Base-by-base conservation (phyloP, 805 yeast genomes). In the Ascoidea tarda region DNA sequence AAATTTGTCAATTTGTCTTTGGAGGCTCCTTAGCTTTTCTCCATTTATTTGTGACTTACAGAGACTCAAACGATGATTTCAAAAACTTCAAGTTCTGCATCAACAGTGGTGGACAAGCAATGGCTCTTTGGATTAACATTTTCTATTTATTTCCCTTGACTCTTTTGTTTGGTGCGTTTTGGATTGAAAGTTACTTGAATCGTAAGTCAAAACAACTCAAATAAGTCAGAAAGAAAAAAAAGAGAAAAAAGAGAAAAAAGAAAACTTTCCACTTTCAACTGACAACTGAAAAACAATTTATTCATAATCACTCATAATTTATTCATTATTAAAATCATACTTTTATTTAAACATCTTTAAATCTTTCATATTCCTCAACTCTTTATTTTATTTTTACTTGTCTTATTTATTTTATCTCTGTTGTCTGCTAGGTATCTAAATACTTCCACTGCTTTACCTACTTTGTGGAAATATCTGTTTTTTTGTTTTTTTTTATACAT, bases 11-110 rank as follows among this genome's bases (percentile, higher is more conserved):
- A 65, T 83, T 83, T 61, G 69, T 83, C 6, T 60, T 79, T 50
- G 89, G 89, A 31, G 89, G 88, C 32, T 72, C 81, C 4, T 68
- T 82, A 55, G 87, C 87, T n/a, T 65, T 79, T 46, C 64, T 75
- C 54, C 88, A 83, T 62, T 65, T 82, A 50, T 83, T 82, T 60
- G 72, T 83, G 52, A 72, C 72, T 63, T 81, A 78, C 62, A 73
- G 74, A 55, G 83, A 82, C 62, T 66, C 74, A 12, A 55, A 63
- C 32, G 68, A 72, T 44, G 14, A 38, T 38, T 10, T 38, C 44
- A 72, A 69, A 16, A 58, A 57, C 14, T 73, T 69, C 60, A 66
- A 68, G 49, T 63, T 71, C 55, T 83, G 89, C 63, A 74, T 83
- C 54, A 65, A 71, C 21, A 70, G 78, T 51, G 68, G 81, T 14